Conservation (phyloP, 768 basidiomycete genomes). For the Scleroderma bovista region DNA sequence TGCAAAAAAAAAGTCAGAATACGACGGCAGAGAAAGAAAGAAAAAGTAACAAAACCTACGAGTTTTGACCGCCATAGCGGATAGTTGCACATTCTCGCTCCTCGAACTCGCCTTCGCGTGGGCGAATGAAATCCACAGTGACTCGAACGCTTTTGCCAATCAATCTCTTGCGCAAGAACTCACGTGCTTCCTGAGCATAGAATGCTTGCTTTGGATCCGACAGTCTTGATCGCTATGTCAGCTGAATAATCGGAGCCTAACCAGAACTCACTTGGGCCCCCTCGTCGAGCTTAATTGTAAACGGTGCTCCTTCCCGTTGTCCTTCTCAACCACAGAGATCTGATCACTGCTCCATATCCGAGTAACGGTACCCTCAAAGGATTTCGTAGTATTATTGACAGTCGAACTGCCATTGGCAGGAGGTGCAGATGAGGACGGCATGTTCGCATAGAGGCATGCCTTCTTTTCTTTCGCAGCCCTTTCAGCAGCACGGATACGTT, state of each 20-base stretch:
- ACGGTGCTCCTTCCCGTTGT: conserved; percentile 68
- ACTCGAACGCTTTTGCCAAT: conserved; percentile 86
- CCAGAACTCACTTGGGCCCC: conserved; percentile 64
- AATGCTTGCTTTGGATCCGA: conserved; percentile 82
- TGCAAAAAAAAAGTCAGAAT: conserved; percentile 26
- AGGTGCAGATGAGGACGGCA: conserved; percentile 30
- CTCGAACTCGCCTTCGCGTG: conserved; percentile 88
- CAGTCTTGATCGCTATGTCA: conserved; percentile 40
- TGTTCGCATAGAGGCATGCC: conserved; percentile 61
- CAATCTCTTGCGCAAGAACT: conserved; percentile 86
- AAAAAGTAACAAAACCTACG: conserved; percentile 40
- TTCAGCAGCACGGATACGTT: conserved; percentile 81
- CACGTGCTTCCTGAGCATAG: conserved; percentile 88
- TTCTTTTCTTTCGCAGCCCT: conserved; percentile 73
- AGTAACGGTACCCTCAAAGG: conserved; percentile 78
- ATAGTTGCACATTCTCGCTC: conserved; percentile 90
- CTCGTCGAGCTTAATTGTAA: conserved; percentile 85
- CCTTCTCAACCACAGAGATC: conserved; percentile 74
- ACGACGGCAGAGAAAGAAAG: background rate
- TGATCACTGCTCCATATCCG: conserved; percentile 94
- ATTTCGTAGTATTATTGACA: conserved; percentile 39
- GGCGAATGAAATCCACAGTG: conserved; percentile 86
- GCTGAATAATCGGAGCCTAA: background rate
- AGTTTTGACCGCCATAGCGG: conserved; percentile 74
- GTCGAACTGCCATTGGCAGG: conserved; percentile 44